These are phyloP conservation scores for Amborella trichopoda DNA, from an alignment of 164 flowering plant species.

Conservation along the genomic window DNA sequence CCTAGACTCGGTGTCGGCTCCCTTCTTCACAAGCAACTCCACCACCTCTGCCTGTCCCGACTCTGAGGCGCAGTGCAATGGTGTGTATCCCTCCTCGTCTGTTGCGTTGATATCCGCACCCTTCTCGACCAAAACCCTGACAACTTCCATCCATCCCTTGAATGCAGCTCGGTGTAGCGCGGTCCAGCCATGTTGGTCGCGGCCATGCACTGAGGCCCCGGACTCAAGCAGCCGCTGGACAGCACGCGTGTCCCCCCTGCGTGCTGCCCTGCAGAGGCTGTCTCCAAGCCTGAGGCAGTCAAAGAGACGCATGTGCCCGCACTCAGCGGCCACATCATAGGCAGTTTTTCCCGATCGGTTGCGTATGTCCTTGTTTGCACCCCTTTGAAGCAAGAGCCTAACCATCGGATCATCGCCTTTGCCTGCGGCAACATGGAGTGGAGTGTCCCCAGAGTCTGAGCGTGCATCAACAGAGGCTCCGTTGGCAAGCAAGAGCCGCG, in stretches of 20 bases:
- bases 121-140: slow-evolving; percentile 23
- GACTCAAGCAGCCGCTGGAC: slow-evolving; percentile 34
- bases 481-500: slow-evolving; percentile 33
- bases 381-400: slow-evolving; percentile 44
- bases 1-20: slow-evolving; percentile 47
- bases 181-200: slow-evolving; percentile 68
- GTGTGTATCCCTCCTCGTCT: slow-evolving; percentile 70
- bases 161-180: slow-evolving; percentile 57
- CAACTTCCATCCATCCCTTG: slow-evolving; percentile 43
- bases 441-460: slow-evolving; percentile 32
- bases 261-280: slow-evolving; percentile 34
- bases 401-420: slow-evolving; percentile 57
- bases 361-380: slow-evolving; percentile 54
- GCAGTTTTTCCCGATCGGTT: slow-evolving; percentile 47
- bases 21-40: slow-evolving; percentile 53
- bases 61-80: slow-evolving; percentile 60
- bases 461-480: slow-evolving; percentile 30
- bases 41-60: slow-evolving; percentile 47
- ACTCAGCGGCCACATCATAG: slow-evolving; percentile 47
- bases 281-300: slow-evolving; percentile 53
- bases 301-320: slow-evolving; percentile 37
- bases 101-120: slow-evolving; percentile 40
- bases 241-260: slow-evolving; percentile 49
- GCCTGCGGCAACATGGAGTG: slow-evolving; percentile 44
- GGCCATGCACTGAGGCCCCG: slow-evolving; percentile 53